Evolutionary conservation across 371 early-diverging fungal genomes (phyloP).

Genomic region (Apophysomyces sp.): DNA sequence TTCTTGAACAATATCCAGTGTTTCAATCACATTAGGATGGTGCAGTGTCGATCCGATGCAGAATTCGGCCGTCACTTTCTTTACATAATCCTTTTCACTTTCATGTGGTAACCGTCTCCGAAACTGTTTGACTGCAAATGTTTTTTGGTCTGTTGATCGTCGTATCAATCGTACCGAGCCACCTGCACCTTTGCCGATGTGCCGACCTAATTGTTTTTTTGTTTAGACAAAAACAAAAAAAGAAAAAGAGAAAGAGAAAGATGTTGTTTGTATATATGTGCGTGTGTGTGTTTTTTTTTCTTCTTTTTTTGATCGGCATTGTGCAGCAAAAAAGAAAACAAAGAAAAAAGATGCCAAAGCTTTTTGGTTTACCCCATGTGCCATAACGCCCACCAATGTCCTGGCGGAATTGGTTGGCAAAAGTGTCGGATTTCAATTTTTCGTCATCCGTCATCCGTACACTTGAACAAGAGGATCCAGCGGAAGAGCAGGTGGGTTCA

Average conservation of each 20-base stretch:
- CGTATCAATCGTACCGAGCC: slow-evolving; percentile 71
- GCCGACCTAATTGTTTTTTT: slow-evolving; percentile 40
- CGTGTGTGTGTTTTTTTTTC: neutral
- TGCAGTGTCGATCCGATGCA: slow-evolving; percentile 83
- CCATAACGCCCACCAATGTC: slow-evolving; percentile 29
- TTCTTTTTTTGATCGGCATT: neutral
- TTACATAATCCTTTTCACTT: slow-evolving; percentile 74
- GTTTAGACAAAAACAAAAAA: neutral
- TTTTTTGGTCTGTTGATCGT: slow-evolving; percentile 52
- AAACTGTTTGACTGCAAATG: slow-evolving; percentile 85
- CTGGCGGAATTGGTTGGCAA: slow-evolving; percentile 29
- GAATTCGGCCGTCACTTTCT: slow-evolving; percentile 83
- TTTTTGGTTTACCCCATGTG: slow-evolving; percentile 27
- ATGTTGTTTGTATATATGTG: too few relatives aligned
- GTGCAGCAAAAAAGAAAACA: neutral
- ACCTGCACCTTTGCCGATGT: slow-evolving; percentile 76
- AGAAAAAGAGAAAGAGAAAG: neutral
- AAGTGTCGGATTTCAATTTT: slow-evolving; percentile 6
- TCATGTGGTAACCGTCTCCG: slow-evolving; percentile 70
- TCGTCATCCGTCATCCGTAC: neutral
- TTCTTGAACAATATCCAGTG: slow-evolving; percentile 79
- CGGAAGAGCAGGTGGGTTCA: slow-evolving; percentile 13
- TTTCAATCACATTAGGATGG: slow-evolving; percentile 85
- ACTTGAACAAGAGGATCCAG: slow-evolving; percentile 2
- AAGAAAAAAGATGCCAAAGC: neutral